phyloP scores from a whole-genome alignment of 2,329 filamentous ascomycete genomes.

The Trichoderma aggressivum region DNA sequence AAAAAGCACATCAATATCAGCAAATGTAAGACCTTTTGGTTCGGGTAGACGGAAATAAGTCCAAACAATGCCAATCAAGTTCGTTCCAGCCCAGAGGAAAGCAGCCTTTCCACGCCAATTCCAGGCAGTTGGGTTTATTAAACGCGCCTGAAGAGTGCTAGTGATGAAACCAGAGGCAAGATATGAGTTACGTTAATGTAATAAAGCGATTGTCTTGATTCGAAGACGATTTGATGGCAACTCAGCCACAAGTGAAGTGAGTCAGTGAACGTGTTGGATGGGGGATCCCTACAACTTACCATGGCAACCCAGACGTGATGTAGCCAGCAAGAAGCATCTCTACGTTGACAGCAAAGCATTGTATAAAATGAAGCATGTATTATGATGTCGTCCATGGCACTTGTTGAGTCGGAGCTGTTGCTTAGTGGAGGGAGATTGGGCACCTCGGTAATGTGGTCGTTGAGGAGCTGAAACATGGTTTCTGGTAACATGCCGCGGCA shows the following conservation, averaged over 20 bases:
- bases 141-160: background rate
- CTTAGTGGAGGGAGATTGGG: background rate
- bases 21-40: background rate
- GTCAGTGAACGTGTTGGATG: background rate
- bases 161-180: background rate
- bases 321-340: background rate
- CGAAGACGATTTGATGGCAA: background rate
- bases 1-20: background rate
- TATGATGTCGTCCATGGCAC: background rate
- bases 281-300: background rate
- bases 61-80: background rate
- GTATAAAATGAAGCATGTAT: background rate
- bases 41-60: background rate
- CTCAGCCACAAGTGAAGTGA: background rate
- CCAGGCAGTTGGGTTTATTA: background rate
- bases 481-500: background rate
- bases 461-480: background rate
- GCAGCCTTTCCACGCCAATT: background rate
- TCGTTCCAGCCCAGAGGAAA: background rate
- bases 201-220: background rate
- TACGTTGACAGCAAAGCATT: background rate
- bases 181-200: background rate
- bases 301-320: background rate
- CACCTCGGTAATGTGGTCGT: background rate
- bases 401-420: background rate